Evolutionary conservation across 176 grass and related monocot species (phyloP).

Genomic region (Oryza nivara): DNA sequence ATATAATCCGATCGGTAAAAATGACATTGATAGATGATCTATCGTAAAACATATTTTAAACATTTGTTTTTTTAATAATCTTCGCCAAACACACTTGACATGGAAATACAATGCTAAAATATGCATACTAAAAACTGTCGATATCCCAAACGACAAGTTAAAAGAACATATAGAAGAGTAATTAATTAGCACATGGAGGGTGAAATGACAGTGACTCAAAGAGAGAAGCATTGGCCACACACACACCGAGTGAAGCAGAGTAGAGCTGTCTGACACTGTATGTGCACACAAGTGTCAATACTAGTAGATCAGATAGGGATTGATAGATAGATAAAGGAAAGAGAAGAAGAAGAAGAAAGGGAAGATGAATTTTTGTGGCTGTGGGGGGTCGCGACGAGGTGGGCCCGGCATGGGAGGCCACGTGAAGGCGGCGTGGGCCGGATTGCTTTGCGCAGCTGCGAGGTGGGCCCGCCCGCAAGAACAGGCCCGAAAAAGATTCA

Average conservation of each 20-base stretch:
- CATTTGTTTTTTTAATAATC: too few relatives aligned
- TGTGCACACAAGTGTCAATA: not conserved
- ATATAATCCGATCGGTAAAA: too few relatives aligned
- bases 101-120: too few relatives aligned
- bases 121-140: too few relatives aligned
- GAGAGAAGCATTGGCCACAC: constrained; percentile 8
- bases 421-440: constrained; percentile 27
- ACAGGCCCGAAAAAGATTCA: constrained; percentile 36
- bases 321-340: too few relatives aligned
- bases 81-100: too few relatives aligned
- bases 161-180: not conserved
- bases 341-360: too few relatives aligned
- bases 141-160: not conserved
- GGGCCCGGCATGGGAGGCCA: constrained; percentile 13
- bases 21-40: too few relatives aligned
- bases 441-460: not conserved
- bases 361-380: not conserved
- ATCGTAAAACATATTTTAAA: too few relatives aligned
- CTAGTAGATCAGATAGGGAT: too few relatives aligned
- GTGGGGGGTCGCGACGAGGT: not conserved
- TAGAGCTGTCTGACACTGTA: not conserved
- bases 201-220: not conserved
- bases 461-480: constrained; percentile 33
- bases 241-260: constrained; percentile 7
- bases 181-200: not conserved